Base-by-base conservation (phyloP, 2,329 filamentous ascomycete species). In the Metarhizium guizhouense region DNA sequence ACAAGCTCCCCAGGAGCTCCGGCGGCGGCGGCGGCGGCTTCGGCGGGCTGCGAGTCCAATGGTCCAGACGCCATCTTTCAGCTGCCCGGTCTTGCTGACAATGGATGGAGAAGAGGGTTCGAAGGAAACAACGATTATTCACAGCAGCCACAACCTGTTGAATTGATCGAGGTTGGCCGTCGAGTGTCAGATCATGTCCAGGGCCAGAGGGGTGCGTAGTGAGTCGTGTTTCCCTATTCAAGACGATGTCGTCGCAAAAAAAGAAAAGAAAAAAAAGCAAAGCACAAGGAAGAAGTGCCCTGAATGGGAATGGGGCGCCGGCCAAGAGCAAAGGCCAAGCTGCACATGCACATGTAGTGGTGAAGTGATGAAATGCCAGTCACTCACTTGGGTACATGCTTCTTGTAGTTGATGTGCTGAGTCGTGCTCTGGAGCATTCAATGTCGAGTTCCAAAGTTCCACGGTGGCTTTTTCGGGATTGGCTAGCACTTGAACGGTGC, bases 21-120 rank as follows among this genome's bases (percentile, higher is more conserved):
- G 62, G 54, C 30, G 42, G 51, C 60, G 62, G 54, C 30, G 42
- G 51, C 54, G 50, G 64, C 57, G 42, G 59, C 59, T 54, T 64
- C 64, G 49, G 18, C 30, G 25, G 65, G 57, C 55, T 61, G 63
- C 54, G 65, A 54, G 47, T 64, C 62, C 52, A 65, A 57, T 54
- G 66, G 61, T 56, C 68, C 68, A 56, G 72, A 73, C 64, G 74
- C 68, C 75, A 77, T 77, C 53, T 56, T 25, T 65, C 20, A 25
- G 6, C 14, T n/a, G n/a, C 16, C 53, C 29, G 34, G 30, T 54
- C 29, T 49, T 20, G 20, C 48, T 4, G 40, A 20, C 32, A 30
- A 50, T 32, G 10, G 38, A 25, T 45, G 10, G 25, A 34, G 32
- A 34, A 3, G 32, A 34, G 32, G 10, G 14, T 29, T 45, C 16